Base-by-base conservation (phyloP, 768 basidiomycete species). In the Xerocomellus dryophilus region DNA sequence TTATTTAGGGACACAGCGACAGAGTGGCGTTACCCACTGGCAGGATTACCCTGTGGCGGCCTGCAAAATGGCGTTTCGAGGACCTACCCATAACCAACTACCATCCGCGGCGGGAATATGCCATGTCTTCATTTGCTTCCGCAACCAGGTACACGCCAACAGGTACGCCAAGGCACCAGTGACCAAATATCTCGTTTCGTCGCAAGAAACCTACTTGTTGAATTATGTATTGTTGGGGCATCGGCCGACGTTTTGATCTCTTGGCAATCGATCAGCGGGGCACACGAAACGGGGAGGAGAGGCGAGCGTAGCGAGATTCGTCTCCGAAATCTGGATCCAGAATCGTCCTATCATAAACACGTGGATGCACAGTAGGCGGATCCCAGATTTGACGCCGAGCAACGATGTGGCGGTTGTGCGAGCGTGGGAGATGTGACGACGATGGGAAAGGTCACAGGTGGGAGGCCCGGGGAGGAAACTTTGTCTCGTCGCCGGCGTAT, bases 391-490 rank as follows among this genome's bases (percentile, higher is more conserved):
- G 43, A 44, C 21, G 17, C 46, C 3, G 5, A n/a, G 6, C 15
- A 53, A 44, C n/a, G 34, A 25, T 39, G 57, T 50, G 58, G 52
- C 48, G 44, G 41, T 60, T 60, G 40, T 17, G 18, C 11, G 43
- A 47, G 45, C 53, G 58, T 60, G 58, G 29, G 57, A 58, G 55
- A 36, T 58, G n/a, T n/a, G n/a, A n/a, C n/a, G 40, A 43, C 39
- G 21, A 10, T 29, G 41, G 34, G 35, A 14, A 38, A n/a, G 14
- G 32, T n/a, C n/a, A n/a, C n/a, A n/a, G n/a, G n/a, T n/a, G n/a
- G n/a, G n/a, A n/a, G n/a, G n/a, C n/a, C n/a, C n/a, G n/a, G n/a
- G 34, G 12, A 15, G 36, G 36, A 8, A 38, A 38, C 36, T n/a
- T 38, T n/a, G 36, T 38, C 36, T 8, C 8, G 17, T 38, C 36